Conservation (phyloP, 108 stramenopile species). For the Cylindrotheca fusiformis region DNA sequence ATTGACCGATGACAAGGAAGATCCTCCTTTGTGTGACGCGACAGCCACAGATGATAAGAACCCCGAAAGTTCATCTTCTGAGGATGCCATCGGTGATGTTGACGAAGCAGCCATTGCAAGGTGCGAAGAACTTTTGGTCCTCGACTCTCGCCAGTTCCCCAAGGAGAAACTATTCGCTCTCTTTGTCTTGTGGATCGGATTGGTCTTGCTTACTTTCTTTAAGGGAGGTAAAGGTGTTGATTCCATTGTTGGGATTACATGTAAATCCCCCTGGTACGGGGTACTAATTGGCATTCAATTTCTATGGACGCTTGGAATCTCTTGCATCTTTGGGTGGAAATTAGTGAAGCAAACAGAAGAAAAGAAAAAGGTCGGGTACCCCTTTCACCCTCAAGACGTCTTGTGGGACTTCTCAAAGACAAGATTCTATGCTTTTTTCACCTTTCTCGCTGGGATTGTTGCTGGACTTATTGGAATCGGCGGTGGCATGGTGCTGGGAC, state of each 20-base stretch:
- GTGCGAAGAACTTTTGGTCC: slow-evolving; percentile 37
- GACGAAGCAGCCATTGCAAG: slow-evolving; percentile 18
- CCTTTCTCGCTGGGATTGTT: slow-evolving; percentile 65
- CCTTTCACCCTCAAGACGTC: slow-evolving; percentile 51
- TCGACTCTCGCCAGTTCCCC: slow-evolving; percentile 58
- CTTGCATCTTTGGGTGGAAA: slow-evolving; percentile 42
- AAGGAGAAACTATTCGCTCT: slow-evolving; percentile 49
- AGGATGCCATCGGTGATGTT: not conserved
- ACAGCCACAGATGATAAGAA: not conserved
- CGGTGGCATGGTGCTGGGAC: slow-evolving; percentile 73
- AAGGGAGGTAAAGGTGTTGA: slow-evolving; percentile 78
- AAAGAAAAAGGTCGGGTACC: slow-evolving; percentile 43
- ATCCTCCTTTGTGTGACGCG: not conserved
- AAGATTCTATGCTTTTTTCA: slow-evolving; percentile 48
- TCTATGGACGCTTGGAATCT: slow-evolving; percentile 60
- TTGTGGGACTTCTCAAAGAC: slow-evolving; percentile 51
- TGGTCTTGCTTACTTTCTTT: slow-evolving; percentile 51
- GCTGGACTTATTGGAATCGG: slow-evolving; percentile 78
- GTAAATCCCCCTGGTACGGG: slow-evolving; percentile 52
- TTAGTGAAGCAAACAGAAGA: slow-evolving; percentile 37
- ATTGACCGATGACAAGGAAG: not conserved
- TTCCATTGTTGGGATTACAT: slow-evolving; percentile 57
- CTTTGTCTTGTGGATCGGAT: slow-evolving; percentile 49
- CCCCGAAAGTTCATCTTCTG: not conserved
- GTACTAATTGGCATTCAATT: slow-evolving; percentile 56